These are phyloP conservation scores for Trametes coccinea DNA, from an alignment of 768 basidiomycete species.

Conservation along the genomic window DNA sequence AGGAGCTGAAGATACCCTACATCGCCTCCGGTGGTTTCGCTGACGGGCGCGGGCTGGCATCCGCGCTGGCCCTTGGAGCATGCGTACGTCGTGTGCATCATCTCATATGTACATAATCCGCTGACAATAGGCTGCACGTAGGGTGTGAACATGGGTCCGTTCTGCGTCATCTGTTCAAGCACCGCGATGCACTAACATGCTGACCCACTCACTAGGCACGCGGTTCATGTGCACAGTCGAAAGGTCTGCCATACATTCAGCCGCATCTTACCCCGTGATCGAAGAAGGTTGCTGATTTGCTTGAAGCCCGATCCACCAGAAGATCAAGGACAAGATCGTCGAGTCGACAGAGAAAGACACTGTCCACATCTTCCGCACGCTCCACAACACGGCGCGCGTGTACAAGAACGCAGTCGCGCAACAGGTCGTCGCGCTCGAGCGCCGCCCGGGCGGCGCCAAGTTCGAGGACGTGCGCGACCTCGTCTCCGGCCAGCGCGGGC, in stretches of 20 bases:
- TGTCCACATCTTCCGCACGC: conserved; percentile 85
- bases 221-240: conserved; percentile 93
- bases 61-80: conserved; percentile 80
- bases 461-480: conserved; percentile 83
- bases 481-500: conserved; percentile 70
- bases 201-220: conserved; percentile 45
- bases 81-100: conserved; percentile 47
- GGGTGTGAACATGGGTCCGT: conserved; percentile 81
- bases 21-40: conserved; percentile 92
- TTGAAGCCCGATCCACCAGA: conserved; percentile 79
- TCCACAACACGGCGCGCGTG: conserved; percentile 82
- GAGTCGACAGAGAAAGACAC: conserved; percentile 81
- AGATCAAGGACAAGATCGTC: conserved; percentile 90
- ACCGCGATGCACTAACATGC: not conserved
- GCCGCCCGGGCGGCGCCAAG: conserved; percentile 78
- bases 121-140: conserved; percentile 32
- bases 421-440: conserved; percentile 86
- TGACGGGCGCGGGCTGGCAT: conserved; percentile 80
- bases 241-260: conserved; percentile 41
- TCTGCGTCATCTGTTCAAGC: not conserved
- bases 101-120: conserved; percentile 2
- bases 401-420: conserved; percentile 82
- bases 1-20: conserved; percentile 81
- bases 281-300: not conserved
- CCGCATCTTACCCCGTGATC: not conserved